Conservation (phyloP, 805 yeast genomes). For the Ogataea sp. region DNA sequence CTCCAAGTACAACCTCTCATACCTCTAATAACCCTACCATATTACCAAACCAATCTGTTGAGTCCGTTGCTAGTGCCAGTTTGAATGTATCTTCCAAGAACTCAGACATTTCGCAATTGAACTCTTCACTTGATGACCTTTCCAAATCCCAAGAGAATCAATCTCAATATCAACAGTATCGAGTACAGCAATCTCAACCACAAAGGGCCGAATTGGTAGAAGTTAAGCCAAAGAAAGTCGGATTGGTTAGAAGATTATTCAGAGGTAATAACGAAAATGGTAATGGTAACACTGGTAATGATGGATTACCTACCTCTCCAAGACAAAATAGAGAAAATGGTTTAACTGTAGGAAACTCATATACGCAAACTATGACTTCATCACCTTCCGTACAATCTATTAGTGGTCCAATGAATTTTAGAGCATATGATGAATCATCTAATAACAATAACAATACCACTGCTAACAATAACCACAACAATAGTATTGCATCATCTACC, state of each 20-base stretch:
- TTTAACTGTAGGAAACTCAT: too few species aligned
- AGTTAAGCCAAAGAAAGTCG: constrained; percentile 12
- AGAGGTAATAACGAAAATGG: constrained; percentile 7
- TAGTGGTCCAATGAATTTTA: constrained; percentile 24
- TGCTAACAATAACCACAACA: background rate
- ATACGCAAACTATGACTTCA: too few species aligned
- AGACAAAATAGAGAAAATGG: background rate
- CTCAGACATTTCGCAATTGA: background rate
- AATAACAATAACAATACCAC: constrained; percentile 12
- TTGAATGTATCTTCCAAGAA: too few species aligned
- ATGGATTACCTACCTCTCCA: background rate
- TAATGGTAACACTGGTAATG: constrained; percentile 2
- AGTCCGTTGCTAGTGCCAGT: background rate
- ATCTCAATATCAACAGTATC: background rate
- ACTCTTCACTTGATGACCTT: background rate
- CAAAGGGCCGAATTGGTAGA: background rate
- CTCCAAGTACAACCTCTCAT: too few species aligned
- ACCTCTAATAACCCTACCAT: too few species aligned
- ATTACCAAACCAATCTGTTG: too few species aligned
- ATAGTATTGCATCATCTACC: background rate
- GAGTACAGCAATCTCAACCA: background rate
- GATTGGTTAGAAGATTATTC: constrained; percentile 23
- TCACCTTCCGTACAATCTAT: constrained; percentile 17
- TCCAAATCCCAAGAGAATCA: background rate
- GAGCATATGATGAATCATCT: too few species aligned